Percentiles rank a stretch among this genome's conserved stretches.
Evolutionary conservation across 768 basidiomycete species (phyloP).

Genomic region (Tulasnella sp.): DNA sequence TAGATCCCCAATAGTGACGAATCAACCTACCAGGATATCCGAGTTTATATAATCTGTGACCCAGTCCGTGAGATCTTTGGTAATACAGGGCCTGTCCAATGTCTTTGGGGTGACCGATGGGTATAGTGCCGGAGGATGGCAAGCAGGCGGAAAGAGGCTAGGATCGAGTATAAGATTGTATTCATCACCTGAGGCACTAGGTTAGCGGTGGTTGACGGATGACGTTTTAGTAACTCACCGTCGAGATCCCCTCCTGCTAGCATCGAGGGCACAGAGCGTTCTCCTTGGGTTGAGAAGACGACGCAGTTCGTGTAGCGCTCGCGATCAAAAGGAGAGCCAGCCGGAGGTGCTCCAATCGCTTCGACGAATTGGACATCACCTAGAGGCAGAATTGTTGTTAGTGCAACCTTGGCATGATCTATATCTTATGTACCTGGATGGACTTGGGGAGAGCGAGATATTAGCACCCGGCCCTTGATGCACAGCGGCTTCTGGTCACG

Average conservation of each 20-base stretch:
- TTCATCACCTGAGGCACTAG: constrained; percentile 45
- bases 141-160: constrained; percentile 40
- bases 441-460: constrained; percentile 68
- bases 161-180: constrained; percentile 53
- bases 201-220: neutral
- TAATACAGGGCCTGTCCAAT: constrained; percentile 55
- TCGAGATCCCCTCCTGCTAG: constrained; percentile 74
- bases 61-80: constrained; percentile 69
- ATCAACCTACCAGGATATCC: constrained; percentile 62
- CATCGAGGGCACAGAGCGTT: constrained; percentile 58
- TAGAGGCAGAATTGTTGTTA: neutral
- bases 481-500: constrained; percentile 44
- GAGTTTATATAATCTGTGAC: constrained; percentile 69
- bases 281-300: constrained; percentile 66
- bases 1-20: too few relatives aligned
- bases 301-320: constrained; percentile 56
- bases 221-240: constrained; percentile 43
- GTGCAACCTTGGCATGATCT: neutral
- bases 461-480: constrained; percentile 57
- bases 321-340: constrained; percentile 54
- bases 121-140: constrained; percentile 53
- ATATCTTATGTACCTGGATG: constrained; percentile 61
- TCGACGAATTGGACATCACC: constrained; percentile 43
- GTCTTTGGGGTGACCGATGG: constrained; percentile 52
- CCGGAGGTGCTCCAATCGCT: constrained; percentile 64